These are phyloP conservation scores for Spongospora subterranea DNA, from an alignment of 208 protist genomes.

Conservation along the genomic window DNA sequence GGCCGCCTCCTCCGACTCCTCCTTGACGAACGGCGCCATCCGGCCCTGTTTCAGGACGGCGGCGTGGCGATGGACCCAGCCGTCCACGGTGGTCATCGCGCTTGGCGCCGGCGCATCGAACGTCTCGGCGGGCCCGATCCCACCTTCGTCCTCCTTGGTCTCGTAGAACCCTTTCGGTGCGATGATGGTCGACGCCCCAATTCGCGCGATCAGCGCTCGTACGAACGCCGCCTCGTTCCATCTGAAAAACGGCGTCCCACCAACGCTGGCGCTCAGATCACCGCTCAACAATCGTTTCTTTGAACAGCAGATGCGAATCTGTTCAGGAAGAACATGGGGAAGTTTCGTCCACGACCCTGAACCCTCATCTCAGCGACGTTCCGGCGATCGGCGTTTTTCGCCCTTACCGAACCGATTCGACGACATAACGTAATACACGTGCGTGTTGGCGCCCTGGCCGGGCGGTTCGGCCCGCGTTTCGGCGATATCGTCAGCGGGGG, in stretches of 20 bases:
- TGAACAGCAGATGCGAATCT: neutral
- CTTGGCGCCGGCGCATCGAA: neutral
- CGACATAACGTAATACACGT: constrained; percentile 27
- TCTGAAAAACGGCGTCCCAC: neutral
- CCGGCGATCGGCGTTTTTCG: no score
- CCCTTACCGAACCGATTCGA: neutral
- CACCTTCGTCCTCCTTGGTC: neutral
- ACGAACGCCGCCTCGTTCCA: constrained; percentile 24
- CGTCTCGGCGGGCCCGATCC: neutral
- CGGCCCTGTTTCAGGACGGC: constrained; percentile 35
- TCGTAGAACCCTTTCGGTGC: constrained; percentile 17
- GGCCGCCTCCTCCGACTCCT: neutral
- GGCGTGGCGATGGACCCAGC: neutral
- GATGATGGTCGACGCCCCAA: neutral
- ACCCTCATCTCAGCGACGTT: neutral
- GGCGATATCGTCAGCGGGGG: neutral
- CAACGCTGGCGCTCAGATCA: constrained; percentile 15
- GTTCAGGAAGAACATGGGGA: constrained; percentile 18
- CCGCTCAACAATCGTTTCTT: constrained; percentile 36
- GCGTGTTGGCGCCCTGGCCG: constrained; percentile 46
- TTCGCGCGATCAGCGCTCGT: constrained; percentile 44
- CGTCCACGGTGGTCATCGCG: neutral
- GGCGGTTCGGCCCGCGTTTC: neutral
- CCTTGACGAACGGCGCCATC: neutral
- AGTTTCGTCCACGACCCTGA: constrained; percentile 5